Conservation (phyloP, 768 basidiomycete genomes). For the Aureoboletus auriporus region DNA sequence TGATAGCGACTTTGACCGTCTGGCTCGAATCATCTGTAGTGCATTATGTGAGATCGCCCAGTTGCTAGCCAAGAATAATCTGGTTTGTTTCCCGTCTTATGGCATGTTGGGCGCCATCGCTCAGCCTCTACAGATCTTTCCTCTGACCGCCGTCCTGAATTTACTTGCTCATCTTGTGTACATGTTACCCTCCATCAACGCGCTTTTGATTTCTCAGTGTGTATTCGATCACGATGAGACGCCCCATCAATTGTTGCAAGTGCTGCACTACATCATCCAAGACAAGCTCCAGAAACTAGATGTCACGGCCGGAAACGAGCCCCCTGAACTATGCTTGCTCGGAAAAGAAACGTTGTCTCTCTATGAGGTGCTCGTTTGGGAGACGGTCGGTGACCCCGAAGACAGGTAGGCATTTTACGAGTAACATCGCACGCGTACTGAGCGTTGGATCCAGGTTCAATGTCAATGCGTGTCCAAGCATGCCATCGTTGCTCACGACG, state of each 20-base stretch:
- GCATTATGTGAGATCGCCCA: constrained; percentile 40
- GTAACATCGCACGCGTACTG: background rate
- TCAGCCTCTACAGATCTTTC: constrained; percentile 35
- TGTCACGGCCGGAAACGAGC: constrained; percentile 23
- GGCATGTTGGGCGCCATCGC: background rate
- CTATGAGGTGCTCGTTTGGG: constrained; percentile 53
- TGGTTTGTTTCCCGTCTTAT: constrained; percentile 34
- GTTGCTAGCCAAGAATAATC: constrained; percentile 32
- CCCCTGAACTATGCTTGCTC: constrained; percentile 27
- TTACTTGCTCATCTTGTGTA: constrained; percentile 45
- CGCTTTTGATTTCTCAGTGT: constrained; percentile 31
- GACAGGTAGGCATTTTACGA: constrained; percentile 25
- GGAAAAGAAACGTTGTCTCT: constrained; percentile 42
- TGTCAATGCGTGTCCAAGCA: constrained; percentile 35
- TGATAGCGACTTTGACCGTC: constrained; percentile 15
- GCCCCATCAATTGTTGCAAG: constrained; percentile 34
- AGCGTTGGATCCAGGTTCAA: constrained; percentile 31
- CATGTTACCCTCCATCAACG: constrained; percentile 45
- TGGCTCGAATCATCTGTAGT: constrained; percentile 27
- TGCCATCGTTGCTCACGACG: constrained; percentile 39
- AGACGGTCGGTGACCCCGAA: constrained; percentile 39
- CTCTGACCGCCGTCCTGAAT: constrained; percentile 50
- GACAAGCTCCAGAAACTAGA: constrained; percentile 35
- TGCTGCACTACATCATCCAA: constrained; percentile 41
- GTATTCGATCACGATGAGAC: constrained; percentile 23